These are phyloP conservation scores for Fusarium secorum DNA, from an alignment of 2,329 filamentous ascomycete species.

Conservation along the genomic window DNA sequence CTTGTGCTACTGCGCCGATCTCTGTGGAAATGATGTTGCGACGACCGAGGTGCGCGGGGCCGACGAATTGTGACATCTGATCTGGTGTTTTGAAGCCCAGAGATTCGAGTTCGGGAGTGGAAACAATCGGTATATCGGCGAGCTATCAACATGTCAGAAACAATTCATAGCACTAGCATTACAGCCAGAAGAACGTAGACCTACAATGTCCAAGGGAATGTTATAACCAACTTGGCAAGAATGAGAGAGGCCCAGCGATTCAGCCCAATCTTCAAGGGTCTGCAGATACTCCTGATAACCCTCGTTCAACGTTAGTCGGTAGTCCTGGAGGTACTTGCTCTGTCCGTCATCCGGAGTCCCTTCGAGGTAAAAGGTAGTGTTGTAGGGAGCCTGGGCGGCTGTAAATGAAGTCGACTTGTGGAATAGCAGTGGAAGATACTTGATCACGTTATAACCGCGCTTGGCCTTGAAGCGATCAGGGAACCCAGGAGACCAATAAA, in stretches of 20 bases:
- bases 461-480: background rate
- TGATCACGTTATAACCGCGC: background rate
- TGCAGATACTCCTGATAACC: background rate
- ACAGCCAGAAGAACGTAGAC: fast-evolving
- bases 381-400: background rate
- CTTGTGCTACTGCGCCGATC: background rate
- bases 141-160: background rate
- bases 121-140: background rate
- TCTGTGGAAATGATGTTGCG: background rate
- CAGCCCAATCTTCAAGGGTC: background rate
- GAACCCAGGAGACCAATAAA: background rate
- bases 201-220: background rate
- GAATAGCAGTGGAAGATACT: background rate
- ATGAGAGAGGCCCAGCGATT: fast-evolving
- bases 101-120: background rate
- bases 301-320: background rate
- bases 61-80: background rate
- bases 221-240: background rate
- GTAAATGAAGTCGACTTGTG: background rate
- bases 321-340: background rate
- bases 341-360: background rate
- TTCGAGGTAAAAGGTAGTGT: fast-evolving
- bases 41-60: fast-evolving
- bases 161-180: background rate
- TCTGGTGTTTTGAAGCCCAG: background rate